Evolutionary conservation across 768 basidiomycete genomes (phyloP).

Genomic region (Lactifluus hygrophoroides): DNA sequence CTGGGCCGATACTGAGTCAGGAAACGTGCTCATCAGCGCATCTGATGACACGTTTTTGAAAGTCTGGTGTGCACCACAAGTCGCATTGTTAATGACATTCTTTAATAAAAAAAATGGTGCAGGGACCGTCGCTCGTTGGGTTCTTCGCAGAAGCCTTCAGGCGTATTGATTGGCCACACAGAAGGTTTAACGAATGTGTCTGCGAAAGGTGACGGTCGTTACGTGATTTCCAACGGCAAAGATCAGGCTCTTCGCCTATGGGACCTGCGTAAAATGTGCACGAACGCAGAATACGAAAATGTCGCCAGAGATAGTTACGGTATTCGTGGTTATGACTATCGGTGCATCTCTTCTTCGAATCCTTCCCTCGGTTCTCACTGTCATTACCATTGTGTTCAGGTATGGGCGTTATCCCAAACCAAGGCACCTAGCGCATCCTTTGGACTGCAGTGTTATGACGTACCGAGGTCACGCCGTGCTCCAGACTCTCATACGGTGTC

Average conservation of each 20-base stretch:
- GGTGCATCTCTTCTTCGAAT: constrained; percentile 37
- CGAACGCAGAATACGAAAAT: constrained; percentile 54
- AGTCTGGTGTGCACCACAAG: constrained; percentile 60
- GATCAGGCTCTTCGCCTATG: constrained; percentile 88
- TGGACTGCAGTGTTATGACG: constrained; percentile 92
- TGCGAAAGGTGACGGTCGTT: constrained; percentile 93
- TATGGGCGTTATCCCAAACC: constrained; percentile 61
- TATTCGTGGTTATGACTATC: constrained; percentile 64
- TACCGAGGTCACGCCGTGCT: constrained; percentile 88
- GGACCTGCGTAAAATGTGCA: constrained; percentile 91
- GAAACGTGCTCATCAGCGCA: constrained; percentile 90
- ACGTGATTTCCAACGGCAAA: constrained; percentile 92
- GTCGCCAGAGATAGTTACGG: constrained; percentile 47
- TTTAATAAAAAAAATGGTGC: neutral
- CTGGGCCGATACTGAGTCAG: constrained; percentile 89
- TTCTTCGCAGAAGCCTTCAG: constrained; percentile 65
- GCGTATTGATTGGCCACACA: constrained; percentile 90
- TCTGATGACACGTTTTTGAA: constrained; percentile 94
- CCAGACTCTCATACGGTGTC: constrained; percentile 88
- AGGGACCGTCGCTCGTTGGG: constrained; percentile 48
- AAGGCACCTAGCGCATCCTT: constrained; percentile 57
- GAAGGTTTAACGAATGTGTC: constrained; percentile 94
- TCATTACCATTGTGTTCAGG: constrained; percentile 29
- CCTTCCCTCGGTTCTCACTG: constrained; percentile 1
- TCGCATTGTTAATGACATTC: neutral